Conservation (phyloP, 345 rosid species). For the Eucalyptus sideroxylon region DNA sequence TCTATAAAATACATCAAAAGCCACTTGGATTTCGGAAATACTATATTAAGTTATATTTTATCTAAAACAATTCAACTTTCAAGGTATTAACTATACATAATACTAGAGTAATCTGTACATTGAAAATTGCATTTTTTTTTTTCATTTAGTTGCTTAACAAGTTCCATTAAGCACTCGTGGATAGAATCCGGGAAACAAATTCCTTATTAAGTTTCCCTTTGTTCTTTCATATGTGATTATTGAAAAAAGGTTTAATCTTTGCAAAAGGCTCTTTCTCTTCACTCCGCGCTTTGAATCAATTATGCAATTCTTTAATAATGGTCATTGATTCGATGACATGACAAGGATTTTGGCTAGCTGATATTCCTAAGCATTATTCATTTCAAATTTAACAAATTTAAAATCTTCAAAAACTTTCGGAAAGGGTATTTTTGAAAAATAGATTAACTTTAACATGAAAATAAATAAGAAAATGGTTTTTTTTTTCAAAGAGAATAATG, state of each 20-base stretch:
- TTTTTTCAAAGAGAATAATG: not conserved
- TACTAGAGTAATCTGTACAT: not conserved
- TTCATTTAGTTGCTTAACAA: not conserved
- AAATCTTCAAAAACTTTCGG: not conserved
- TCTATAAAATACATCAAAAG: not conserved
- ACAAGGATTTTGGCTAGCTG: not conserved
- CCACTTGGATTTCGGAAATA: not conserved
- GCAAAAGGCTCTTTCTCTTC: not conserved
- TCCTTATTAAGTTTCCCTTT: not conserved
- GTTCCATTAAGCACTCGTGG: not conserved
- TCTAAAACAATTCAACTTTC: too few relatives aligned
- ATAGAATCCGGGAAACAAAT: not conserved
- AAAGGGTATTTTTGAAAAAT: not conserved
- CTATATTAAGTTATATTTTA: not conserved
- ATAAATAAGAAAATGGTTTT: not conserved
- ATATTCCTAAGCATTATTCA: not conserved
- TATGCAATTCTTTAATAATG: not conserved
- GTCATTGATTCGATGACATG: not conserved
- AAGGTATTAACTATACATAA: not conserved
- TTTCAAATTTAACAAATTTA: not conserved
- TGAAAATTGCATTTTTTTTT: not conserved
- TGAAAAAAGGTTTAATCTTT: not conserved
- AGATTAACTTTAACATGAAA: not conserved
- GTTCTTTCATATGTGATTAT: not conserved
- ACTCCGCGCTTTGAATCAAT: not conserved